Evolutionary conservation across 306 rosid genomes (phyloP).

Genomic region (Citrullus amarus): DNA sequence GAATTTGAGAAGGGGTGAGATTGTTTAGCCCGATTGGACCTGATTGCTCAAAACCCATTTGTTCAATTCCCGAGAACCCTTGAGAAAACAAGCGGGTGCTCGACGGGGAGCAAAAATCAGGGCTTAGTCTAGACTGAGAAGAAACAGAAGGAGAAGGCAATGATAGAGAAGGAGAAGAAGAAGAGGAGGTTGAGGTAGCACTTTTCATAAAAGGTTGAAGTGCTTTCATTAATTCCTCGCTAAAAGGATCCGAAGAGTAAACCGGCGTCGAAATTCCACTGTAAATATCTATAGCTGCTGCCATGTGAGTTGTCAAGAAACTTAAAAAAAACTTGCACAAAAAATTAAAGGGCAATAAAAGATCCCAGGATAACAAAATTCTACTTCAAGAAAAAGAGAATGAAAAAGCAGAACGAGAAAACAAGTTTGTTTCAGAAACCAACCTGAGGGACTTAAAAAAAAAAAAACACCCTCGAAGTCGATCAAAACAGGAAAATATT

Average conservation of each 20-base stretch:
- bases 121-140: conserved; percentile 13
- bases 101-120: conserved; percentile 19
- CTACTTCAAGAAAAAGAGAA: neutral
- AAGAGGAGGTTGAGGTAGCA: conserved; percentile 22
- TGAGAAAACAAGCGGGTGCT: conserved; percentile 23
- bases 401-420: neutral
- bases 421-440: neutral
- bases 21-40: conserved; percentile 54
- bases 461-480: conserved; percentile 22
- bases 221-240: conserved; percentile 66
- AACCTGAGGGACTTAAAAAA: conserved; percentile 10
- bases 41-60: conserved; percentile 19
- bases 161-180: conserved; percentile 1
- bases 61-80: conserved; percentile 15
- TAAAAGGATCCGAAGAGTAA: conserved; percentile 33
- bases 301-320: conserved; percentile 24
- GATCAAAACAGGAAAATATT: neutral
- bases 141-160: neutral
- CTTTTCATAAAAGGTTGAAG: conserved; percentile 60
- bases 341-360: neutral
- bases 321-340: neutral
- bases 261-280: conserved; percentile 15
- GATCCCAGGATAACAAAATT: neutral
- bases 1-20: conserved; percentile 63
- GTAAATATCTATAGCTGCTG: conserved; percentile 36